Conservation (phyloP, 306 rosid genomes). For the Malus asiatica region DNA sequence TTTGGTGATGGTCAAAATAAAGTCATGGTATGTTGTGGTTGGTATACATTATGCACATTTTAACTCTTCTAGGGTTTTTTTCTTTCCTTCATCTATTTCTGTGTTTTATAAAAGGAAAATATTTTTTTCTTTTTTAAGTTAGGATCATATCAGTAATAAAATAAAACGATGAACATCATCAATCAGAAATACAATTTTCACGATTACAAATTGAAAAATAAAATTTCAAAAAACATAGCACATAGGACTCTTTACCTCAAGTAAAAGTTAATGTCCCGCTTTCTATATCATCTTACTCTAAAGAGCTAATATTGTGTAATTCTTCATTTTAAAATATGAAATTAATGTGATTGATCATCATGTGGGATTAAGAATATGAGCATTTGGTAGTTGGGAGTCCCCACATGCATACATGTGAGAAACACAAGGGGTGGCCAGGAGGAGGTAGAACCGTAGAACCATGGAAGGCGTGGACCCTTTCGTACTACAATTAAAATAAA, state of each 20-base stretch:
- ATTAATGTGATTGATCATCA: slow-evolving; percentile 21
- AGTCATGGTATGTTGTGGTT: slow-evolving; percentile 47
- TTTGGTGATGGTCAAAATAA: slow-evolving; percentile 45
- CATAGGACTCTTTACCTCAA: neutral
- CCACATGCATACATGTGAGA: slow-evolving; percentile 71
- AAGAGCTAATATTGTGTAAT: no score
- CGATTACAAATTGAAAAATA: no score
- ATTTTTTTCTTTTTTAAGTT: no score
- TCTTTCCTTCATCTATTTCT: neutral
- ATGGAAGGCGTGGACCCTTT: slow-evolving; percentile 23
- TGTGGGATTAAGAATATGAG: slow-evolving; percentile 34
- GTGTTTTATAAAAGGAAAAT: neutral
- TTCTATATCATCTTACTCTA: no score
- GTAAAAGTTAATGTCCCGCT: neutral
- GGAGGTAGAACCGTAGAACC: neutral
- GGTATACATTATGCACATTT: slow-evolving; percentile 25
- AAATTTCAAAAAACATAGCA: no score
- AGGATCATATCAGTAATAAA: no score
- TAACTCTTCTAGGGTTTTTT: neutral
- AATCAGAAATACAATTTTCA: no score
- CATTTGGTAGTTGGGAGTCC: slow-evolving; percentile 16
- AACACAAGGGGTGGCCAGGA: slow-evolving; percentile 17
- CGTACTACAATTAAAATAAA: neutral
- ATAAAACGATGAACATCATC: no score
- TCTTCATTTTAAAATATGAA: no score